Conservation (phyloP, 83 land plant species). For the Picea mariana region DNA sequence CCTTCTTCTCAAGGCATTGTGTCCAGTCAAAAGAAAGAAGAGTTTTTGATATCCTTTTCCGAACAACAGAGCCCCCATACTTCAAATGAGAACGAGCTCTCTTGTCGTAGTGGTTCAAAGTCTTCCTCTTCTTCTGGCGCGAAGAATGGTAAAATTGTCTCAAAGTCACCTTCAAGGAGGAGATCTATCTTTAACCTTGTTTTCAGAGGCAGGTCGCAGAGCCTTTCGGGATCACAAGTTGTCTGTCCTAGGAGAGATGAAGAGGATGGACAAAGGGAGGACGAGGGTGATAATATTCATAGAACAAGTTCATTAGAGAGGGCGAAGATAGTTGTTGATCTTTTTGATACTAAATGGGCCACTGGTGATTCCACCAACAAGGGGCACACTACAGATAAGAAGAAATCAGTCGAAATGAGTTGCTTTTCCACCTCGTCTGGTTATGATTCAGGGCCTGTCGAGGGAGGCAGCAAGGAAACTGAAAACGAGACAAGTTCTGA, state of each 20-base stretch:
- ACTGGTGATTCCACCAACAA: slow-evolving; percentile 35
- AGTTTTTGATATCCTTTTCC: neutral
- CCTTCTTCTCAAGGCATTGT: neutral
- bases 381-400: neutral
- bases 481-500: neutral
- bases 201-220: slow-evolving; percentile 43
- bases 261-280: slow-evolving; percentile 11
- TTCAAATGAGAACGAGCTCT: neutral
- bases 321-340: slow-evolving; percentile 63
- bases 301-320: slow-evolving; percentile 49
- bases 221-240: neutral
- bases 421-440: slow-evolving; percentile 5
- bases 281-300: slow-evolving; percentile 1
- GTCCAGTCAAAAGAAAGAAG: neutral
- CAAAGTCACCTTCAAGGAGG: slow-evolving; percentile 32
- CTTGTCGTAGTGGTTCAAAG: neutral
- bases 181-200: slow-evolving; percentile 40
- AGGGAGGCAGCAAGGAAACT: neutral
- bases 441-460: neutral
- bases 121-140: slow-evolving; percentile 2
- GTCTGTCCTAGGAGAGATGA: neutral
- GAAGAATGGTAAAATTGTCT: slow-evolving; percentile 26
- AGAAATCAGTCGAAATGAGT: neutral
- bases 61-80: neutral
- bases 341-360: slow-evolving; percentile 70